phyloP scores from a whole-genome alignment of 495 filamentous ascomycete species.

The Neurospora tetraspora region DNA sequence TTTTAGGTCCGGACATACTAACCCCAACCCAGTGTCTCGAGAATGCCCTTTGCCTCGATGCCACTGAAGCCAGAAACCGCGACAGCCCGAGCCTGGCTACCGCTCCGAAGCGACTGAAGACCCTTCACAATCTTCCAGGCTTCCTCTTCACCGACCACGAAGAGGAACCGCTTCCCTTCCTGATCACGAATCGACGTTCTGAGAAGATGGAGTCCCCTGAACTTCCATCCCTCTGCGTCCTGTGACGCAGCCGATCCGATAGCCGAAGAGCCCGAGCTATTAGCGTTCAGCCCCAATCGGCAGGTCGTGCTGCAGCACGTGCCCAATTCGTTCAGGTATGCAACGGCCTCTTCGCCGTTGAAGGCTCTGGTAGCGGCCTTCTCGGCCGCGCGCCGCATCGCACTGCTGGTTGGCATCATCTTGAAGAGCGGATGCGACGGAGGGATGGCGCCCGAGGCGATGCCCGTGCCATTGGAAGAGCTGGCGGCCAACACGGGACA shows the following conservation, averaged over 20 bases:
- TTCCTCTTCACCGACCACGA: conserved; percentile 71
- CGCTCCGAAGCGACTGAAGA: conserved; percentile 60
- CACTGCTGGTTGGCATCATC: conserved; percentile 17
- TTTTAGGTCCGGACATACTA: background rate
- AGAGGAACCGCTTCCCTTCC: conserved; percentile 74
- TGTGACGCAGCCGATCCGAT: conserved; percentile 23
- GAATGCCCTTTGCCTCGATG: conserved; percentile 48
- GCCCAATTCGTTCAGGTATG: conserved; percentile 46
- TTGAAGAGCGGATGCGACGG: conserved; percentile 31
- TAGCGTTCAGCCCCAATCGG: conserved; percentile 25
- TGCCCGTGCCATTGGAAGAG: conserved; percentile 13
- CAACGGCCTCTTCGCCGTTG: conserved; percentile 53
- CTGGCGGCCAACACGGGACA: conserved; percentile 44
- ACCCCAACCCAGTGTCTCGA: conserved; percentile 52
- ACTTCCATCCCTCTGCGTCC: conserved; percentile 45
- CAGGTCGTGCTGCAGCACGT: conserved; percentile 54
- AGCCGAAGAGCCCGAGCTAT: conserved; percentile 8
- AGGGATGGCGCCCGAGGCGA: conserved; percentile 17
- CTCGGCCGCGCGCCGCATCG: conserved; percentile 30
- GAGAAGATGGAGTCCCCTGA: conserved; percentile 59
- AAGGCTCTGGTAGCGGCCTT: conserved; percentile 36
- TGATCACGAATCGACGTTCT: conserved; percentile 75
- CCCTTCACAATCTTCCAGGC: conserved; percentile 89
- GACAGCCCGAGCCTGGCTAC: conserved; percentile 57
- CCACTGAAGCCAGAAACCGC: conserved; percentile 52